Percentiles rank a stretch among this genome's conserved stretches.
These are phyloP conservation scores for Aristolochia contorta DNA, from an alignment of 164 flowering plant species.

Conservation along the genomic window DNA sequence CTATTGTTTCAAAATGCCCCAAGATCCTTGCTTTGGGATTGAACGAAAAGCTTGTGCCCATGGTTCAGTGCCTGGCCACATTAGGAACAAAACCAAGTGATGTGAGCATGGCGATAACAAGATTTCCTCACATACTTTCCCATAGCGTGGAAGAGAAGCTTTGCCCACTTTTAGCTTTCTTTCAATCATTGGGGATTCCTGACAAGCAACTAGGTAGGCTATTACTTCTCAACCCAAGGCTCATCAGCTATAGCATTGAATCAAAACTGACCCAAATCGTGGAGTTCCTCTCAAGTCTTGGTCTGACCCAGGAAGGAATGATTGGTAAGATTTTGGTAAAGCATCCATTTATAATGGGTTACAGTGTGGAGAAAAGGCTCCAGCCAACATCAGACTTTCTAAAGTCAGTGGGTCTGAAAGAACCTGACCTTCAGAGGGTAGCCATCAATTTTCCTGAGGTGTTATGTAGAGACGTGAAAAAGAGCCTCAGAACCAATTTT, in stretches of 20 bases:
- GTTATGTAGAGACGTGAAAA: slow-evolving; percentile 76
- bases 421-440: slow-evolving; percentile 45
- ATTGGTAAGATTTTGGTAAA: slow-evolving; percentile 69
- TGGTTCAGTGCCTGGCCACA: slow-evolving; percentile 69
- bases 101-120: slow-evolving; percentile 60
- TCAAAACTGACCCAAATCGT: slow-evolving; percentile 56
- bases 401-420: slow-evolving; percentile 53
- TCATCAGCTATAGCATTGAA: slow-evolving; percentile 88
- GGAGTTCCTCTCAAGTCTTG: slow-evolving; percentile 58
- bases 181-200: slow-evolving; percentile 68
- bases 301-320: slow-evolving; percentile 53
- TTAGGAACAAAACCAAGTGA: slow-evolving; percentile 63
- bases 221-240: slow-evolving; percentile 74
- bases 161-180: slow-evolving; percentile 86
- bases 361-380: slow-evolving; percentile 76
- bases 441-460: slow-evolving; percentile 64
- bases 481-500: slow-evolving; percentile 56
- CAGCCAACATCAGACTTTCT: slow-evolving; percentile 72
- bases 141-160: slow-evolving; percentile 94
- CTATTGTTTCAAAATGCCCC: slow-evolving; percentile 70
- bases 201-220: slow-evolving; percentile 76
- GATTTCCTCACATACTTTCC: slow-evolving; percentile 70
- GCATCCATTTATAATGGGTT: slow-evolving; percentile 83
- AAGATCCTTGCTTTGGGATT: slow-evolving; percentile 62
- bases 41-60: slow-evolving; percentile 76